Evolutionary conservation across 2,329 filamentous ascomycete species (phyloP), one percentile per base, ranked within the genome.

Genomic region (Dactylellina sp.): DNA sequence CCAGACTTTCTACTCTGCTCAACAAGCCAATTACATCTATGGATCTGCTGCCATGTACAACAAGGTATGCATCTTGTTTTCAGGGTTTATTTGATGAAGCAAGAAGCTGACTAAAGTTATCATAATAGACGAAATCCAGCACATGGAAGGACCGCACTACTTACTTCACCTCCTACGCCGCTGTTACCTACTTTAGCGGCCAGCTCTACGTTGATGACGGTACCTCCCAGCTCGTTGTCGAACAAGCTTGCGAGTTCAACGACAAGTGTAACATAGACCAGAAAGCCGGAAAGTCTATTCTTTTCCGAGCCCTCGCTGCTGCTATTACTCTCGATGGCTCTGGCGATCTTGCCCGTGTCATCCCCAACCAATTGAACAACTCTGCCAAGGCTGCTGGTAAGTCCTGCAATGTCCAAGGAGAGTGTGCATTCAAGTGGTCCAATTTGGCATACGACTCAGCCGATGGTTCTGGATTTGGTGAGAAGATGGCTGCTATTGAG

Each of bases 231-330:
- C 81, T 90, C 80, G 87, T 91, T 85, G 87, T 83, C 77, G 89
- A 91, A 80, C 83, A 83, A 42, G 86, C 87, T 7, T 91, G 89
- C 82, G 89, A 91, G 79, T 76, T 55, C 22, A 49, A 47, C 2
- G 25, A 49, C 14, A 61, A 64, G 0, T 92, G 89, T 80, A 85
- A 86, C 78, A 83, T 81, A 46, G 88, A 90, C 80, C 87, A 89
- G 84, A 92, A 91, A 81, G 88, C 84, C 49, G 89, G 88, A 79
- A 83, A 90, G 24, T 83, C 87, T 20, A 86, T 88, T 57, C 89
- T 88, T 81, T 85, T 89, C 82, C 68, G 68, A 14, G 60, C 68
- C 7, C 53, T 72, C 18, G 60, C 25, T 18, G 37, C 40, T 22
- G 89, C 85, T 81, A 83, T 85, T 42, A 84, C 86, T 2, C 83